Percentiles rank a stretch among this genome's conserved stretches.
phyloP scores from a whole-genome alignment of 495 filamentous ascomycete genomes.

The Tuber umbilicatum region DNA sequence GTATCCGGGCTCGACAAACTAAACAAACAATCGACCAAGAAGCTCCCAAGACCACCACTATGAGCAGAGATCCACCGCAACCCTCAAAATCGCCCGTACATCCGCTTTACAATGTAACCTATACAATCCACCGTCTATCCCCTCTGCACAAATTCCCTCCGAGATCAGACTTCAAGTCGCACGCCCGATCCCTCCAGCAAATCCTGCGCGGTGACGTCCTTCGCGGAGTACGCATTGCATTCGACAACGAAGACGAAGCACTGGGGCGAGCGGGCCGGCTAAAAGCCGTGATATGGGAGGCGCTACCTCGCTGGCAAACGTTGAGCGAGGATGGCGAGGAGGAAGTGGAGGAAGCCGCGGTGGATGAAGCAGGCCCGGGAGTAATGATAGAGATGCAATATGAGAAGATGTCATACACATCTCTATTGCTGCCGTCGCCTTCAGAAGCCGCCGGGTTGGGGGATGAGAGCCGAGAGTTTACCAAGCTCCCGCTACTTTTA shows the following conservation, averaged over 20 bases:
- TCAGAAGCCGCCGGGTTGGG: too few relatives aligned
- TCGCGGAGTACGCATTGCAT: conserved; percentile 45
- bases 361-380: conserved; percentile 40
- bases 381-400: conserved; percentile 49
- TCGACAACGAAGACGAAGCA: conserved; percentile 42
- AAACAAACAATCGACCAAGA: background rate
- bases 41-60: background rate
- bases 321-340: conserved; percentile 22
- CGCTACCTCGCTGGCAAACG: conserved; percentile 39
- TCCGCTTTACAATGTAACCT: conserved; percentile 53
- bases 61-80: conserved; percentile 7
- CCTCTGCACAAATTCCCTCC: conserved; percentile 49
- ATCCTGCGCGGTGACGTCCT: conserved; percentile 51
- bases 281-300: conserved; percentile 48
- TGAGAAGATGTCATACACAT: conserved; percentile 48
- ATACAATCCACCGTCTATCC: conserved; percentile 53
- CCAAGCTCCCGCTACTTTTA: conserved; percentile 51
- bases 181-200: conserved; percentile 51
- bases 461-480: conserved; percentile 41
- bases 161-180: conserved; percentile 45
- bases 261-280: conserved; percentile 49
- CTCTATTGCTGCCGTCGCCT: conserved; percentile 24
- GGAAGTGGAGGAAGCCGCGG: conserved; percentile 32
- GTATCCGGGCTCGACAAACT: background rate
- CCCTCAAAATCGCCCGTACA: conserved; percentile 19